Percentiles rank a stretch among this genome's conserved stretches.
These are phyloP conservation scores for Paramecium bursaria DNA, from an alignment of 73 alveolate species.

Conservation along the genomic window DNA sequence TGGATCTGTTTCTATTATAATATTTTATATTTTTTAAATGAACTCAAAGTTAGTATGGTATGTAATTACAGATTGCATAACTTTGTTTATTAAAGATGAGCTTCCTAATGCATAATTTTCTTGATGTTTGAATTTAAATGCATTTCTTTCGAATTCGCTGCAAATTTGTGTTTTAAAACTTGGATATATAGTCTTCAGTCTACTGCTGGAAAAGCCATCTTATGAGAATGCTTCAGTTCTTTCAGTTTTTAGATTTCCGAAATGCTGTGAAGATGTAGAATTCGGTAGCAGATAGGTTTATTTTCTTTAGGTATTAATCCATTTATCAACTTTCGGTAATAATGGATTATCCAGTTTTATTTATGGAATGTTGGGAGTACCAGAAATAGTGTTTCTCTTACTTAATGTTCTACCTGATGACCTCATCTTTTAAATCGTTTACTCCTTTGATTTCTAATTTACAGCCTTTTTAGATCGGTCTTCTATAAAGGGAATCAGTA, in stretches of 20 bases:
- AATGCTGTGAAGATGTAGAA: not conserved
- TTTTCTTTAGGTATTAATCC: not conserved
- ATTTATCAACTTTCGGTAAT: not conserved
- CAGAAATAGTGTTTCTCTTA: no score
- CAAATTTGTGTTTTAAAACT: not conserved
- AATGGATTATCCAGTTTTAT: not conserved
- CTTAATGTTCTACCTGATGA: conserved; percentile 2
- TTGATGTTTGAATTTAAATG: not conserved
- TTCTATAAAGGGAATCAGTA: no score
- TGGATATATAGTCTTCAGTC: conserved; percentile 12
- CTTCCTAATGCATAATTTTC: no score
- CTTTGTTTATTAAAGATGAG: not conserved
- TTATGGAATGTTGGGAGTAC: conserved; percentile 9
- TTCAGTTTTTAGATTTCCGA: conserved; percentile 20
- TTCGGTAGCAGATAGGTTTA: not conserved
- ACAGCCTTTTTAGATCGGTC: no score
- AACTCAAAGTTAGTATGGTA: not conserved
- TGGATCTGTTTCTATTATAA: not conserved
- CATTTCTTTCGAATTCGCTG: conserved; percentile 27
- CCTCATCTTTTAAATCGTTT: not conserved
- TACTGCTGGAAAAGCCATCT: conserved; percentile 56
- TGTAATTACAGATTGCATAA: not conserved
- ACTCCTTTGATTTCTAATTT: no score
- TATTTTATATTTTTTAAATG: not conserved
- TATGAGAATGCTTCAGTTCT: conserved; percentile 2